Evolutionary conservation across 257 asterid genomes (phyloP), one percentile per base, ranked within the genome.

Genomic region (Capsicum chinense): DNA sequence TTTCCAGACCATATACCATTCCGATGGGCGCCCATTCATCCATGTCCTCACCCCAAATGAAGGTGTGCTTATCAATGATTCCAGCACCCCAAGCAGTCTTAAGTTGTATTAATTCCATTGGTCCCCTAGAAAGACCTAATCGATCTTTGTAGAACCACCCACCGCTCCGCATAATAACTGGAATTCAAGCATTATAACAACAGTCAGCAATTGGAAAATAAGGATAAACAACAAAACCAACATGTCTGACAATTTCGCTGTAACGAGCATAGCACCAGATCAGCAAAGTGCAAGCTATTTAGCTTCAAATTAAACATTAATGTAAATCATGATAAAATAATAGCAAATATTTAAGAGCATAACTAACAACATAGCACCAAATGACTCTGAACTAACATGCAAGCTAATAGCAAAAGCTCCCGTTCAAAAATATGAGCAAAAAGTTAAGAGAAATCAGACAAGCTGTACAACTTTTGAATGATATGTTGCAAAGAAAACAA

Each of bases 31-130:
- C 98, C 99, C 99, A 96, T 85, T 96, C 98, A 81, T 96, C 99
- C 97, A 96, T 78, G 89, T 94, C 99, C 2, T 96, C 99, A 9
- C 97, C 93, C 99, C 99, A 96, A 76, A 96, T 87, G 87, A 96
- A 96, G 6, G 99, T 96, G 85, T 93, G 89, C 71, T 90, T 96
- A 89, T 96, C 99, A 79, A 96, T 96, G 70, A 94, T 96, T 85
- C 99, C 99, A 26, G 88, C 97, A 56, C 97, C 98, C 99, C 99
- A 96, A 86, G 99, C 98, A 83, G 98, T 96, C 91, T 93, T 96
- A 71, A 96, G 94, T 87, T 96, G 98, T 88, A 94, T 93, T 81
- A 94, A 86, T 85, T 96, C 98, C 94, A 91, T 91, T 60, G 99
- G 99, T 69, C 99, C 99, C 90, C 99, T 91, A 37, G 98, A 85